Conservation (phyloP, 1,284 basidiomycete genomes). For the Tilletia walkeri region DNA sequence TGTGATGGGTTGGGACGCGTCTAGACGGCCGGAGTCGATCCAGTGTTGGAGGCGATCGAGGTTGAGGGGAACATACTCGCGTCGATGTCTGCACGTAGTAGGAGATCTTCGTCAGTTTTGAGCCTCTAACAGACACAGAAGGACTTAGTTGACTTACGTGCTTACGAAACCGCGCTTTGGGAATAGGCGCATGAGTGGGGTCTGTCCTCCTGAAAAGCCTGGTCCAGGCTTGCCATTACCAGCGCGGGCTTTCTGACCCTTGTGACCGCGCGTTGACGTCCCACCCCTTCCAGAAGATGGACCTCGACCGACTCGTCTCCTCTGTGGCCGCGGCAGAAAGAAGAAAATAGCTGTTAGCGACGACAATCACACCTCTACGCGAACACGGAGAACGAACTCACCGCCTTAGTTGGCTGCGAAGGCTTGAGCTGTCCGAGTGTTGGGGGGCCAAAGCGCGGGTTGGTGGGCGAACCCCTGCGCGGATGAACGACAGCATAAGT, state of each 20-base stretch:
- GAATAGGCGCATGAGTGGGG: conserved; percentile 83
- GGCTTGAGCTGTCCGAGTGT: conserved; percentile 12
- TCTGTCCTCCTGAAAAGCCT: conserved; percentile 90
- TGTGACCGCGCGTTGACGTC: conserved; percentile 88
- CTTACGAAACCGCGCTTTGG: conserved; percentile 94
- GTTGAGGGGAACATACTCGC: conserved; percentile 78
- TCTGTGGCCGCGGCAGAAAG: conserved; percentile 56
- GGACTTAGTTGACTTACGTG: conserved; percentile 63
- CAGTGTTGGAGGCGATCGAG: conserved; percentile 84
- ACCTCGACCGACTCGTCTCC: conserved; percentile 91
- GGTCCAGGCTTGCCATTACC: conserved; percentile 81
- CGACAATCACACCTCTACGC: not conserved
- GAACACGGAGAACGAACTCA: not conserved
- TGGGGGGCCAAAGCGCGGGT: not conserved
- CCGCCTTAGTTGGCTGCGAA: conserved; percentile 7
- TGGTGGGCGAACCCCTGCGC: not conserved
- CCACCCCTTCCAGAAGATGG: conserved; percentile 85
- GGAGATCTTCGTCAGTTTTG: not conserved
- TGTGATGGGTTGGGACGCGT: conserved; percentile 79
- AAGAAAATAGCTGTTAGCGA: not conserved
- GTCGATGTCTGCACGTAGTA: conserved; percentile 24
- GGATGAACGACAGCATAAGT: not conserved
- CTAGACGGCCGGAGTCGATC: conserved; percentile 79
- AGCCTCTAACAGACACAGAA: not conserved
- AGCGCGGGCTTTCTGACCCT: conserved; percentile 89